Base-by-base conservation (phyloP, 1,284 basidiomycete species). In the Puccinia polysora region DNA sequence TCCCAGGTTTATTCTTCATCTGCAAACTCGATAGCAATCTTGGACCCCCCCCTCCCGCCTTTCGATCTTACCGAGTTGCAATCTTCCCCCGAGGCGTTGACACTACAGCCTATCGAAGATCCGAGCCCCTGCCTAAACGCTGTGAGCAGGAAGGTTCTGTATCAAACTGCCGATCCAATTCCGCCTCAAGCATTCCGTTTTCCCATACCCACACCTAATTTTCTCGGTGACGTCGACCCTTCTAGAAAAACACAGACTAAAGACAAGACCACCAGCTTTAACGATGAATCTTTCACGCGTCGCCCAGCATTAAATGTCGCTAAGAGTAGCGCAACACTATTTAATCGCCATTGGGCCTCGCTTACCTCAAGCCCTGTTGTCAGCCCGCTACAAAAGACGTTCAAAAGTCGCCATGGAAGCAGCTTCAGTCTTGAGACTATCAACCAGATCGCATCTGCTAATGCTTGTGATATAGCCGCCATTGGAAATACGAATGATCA, bases 271-370 rank as follows among this genome's bases (percentile, higher is more conserved):
- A 20, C 2, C 12, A 56, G 55, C 15, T 6, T 20, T n/a, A 34
- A 20, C 34, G 38, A 36, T 56, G 55, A 56, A 36, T 56, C 55
- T 56, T 30, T 56, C 15, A 30, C 55, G 10, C 38, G 32, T 20
- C 55, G 55, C 18, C 8, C 55, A 5, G 20, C 10, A 36, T 56
- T 36, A 6, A 56, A 56, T 30, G 30, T 56, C n/a, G 55, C 55
- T 28, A 30, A 56, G 30, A 56, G 18, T 36, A 36, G 32, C 15
- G 55, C 55, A 5, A 56, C 55, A 34, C 38, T 56, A 18, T 56
- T 56, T 36, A 56, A 56, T 32, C 55, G 55, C 10, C 55, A 56
- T 36, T 36, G 34, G 38, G n/a, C n/a, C n/a, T 56, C 55, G 38
- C 38, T 56, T 36, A 36, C 55, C 5, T 36, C 55, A 56, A 30